A percentile compares a stretch with the other conserved stretches of the same genome.
These are phyloP conservation scores for Cicer chorassanicum DNA, from an alignment of 306 rosid species.

Conservation along the genomic window DNA sequence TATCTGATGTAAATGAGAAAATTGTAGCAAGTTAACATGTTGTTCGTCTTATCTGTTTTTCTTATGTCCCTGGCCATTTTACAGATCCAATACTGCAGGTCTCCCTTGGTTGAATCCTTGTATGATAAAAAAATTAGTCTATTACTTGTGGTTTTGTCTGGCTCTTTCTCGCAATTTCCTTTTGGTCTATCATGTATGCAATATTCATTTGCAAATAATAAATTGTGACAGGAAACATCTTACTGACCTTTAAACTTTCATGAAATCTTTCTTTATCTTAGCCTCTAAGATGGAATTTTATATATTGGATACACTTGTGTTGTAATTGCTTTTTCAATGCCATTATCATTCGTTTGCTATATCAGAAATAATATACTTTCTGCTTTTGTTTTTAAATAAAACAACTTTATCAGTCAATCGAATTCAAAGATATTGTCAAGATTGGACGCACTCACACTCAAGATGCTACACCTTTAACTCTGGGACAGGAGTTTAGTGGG, in stretches of 20 bases:
- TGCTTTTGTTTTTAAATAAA: background rate
- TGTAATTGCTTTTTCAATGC: background rate
- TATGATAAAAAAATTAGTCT: background rate
- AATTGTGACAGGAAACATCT: conserved; percentile 5
- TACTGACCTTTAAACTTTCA: conserved; percentile 6
- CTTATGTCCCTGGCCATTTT: conserved; percentile 4
- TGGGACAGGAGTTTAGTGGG: conserved; percentile 98
- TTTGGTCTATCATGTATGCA: conserved; percentile 26
- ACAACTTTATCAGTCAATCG: conserved; percentile 65
- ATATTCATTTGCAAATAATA: conserved; percentile 34
- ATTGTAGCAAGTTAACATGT: conserved; percentile 27
- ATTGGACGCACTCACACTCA: conserved; percentile 98
- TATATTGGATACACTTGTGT: conserved; percentile 30
- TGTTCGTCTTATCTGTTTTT: conserved; percentile 10
- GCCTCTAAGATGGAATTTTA: conserved; percentile 19
- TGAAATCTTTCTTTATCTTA: background rate
- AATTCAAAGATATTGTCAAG: conserved; percentile 94
- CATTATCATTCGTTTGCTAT: conserved; percentile 1
- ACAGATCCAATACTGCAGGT: background rate
- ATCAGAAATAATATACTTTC: background rate
- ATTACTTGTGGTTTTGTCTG: conserved; percentile 31
- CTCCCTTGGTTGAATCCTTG: conserved; percentile 32
- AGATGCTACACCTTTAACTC: conserved; percentile 98
- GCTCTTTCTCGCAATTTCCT: conserved; percentile 23
- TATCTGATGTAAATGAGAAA: conserved; percentile 17